Conservation (phyloP, 805 yeast species). For the Candida chauliodis region DNA sequence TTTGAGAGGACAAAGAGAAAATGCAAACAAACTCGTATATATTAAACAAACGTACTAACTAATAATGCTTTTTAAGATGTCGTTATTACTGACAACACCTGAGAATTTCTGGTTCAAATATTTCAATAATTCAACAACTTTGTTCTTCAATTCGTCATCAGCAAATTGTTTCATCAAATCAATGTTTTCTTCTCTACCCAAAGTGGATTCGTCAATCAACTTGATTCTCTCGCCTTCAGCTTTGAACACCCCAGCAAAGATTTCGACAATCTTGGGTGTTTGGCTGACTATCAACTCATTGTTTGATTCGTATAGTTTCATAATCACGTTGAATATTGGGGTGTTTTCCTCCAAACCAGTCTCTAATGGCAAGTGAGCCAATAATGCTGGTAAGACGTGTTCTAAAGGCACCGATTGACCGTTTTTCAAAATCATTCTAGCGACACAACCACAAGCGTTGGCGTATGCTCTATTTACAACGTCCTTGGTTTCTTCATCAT, state of each 20-base stretch:
- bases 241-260: conserved; percentile 66
- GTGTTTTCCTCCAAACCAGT: conserved; percentile 90
- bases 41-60: too few species aligned
- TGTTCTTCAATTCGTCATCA: conserved; percentile 57
- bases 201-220: conserved; percentile 66
- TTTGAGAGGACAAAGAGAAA: background rate
- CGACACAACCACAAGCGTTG: conserved; percentile 96
- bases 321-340: conserved; percentile 78
- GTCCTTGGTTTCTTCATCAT: conserved; percentile 72
- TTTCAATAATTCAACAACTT: conserved; percentile 69
- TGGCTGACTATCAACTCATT: conserved; percentile 51
- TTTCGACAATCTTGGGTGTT: conserved; percentile 61
- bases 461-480: conserved; percentile 81
- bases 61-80: conserved; percentile 44
- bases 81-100: conserved; percentile 58
- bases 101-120: conserved; percentile 62
- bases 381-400: conserved; percentile 70
- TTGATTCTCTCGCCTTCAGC: conserved; percentile 74
- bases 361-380: conserved; percentile 78
- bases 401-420: conserved; percentile 68
- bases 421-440: conserved; percentile 79
- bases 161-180: conserved; percentile 79
- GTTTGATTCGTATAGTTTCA: conserved; percentile 64
- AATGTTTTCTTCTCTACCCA: conserved; percentile 81
- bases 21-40: background rate